A percentile compares a stretch with the other conserved stretches of the same genome.
Evolutionary conservation across 257 asterid genomes (phyloP).

Genomic region (Solanum bulbocastanum): DNA sequence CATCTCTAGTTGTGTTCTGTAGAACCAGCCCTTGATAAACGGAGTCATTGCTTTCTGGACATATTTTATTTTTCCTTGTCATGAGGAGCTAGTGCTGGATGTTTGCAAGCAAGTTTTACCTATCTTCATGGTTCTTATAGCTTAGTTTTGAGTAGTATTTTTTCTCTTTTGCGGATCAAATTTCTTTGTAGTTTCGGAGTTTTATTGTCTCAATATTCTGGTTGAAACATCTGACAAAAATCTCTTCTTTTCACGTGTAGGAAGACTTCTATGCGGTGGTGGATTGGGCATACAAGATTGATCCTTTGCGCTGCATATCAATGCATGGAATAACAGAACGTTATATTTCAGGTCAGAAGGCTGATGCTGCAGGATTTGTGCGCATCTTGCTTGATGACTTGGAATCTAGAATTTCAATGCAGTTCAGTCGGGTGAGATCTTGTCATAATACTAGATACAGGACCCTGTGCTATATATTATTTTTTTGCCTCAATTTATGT

Average conservation of each 20-base stretch:
- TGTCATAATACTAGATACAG: background rate
- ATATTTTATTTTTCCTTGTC: background rate
- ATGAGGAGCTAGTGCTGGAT: background rate
- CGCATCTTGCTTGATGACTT: constrained; percentile 90
- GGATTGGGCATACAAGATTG: constrained; percentile 96
- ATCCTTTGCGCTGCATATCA: constrained; percentile 93
- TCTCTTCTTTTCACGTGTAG: constrained; percentile 21
- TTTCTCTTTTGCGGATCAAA: background rate
- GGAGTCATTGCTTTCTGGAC: background rate
- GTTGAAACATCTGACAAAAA: background rate
- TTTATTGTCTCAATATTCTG: background rate
- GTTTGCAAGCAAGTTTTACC: background rate
- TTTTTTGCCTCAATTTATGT: no score
- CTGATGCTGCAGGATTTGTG: constrained; percentile 90
- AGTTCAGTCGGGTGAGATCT: constrained; percentile 68
- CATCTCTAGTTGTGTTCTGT: background rate
- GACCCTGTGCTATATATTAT: no score
- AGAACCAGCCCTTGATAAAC: background rate
- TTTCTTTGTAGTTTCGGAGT: background rate
- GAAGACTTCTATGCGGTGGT: constrained; percentile 94
- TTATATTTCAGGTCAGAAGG: constrained; percentile 84
- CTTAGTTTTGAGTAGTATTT: background rate
- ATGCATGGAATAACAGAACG: constrained; percentile 95
- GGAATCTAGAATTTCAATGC: constrained; percentile 66
- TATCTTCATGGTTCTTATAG: background rate